Base-by-base conservation (phyloP, 2,329 filamentous ascomycete species). In the Aspergillus unguis region DNA sequence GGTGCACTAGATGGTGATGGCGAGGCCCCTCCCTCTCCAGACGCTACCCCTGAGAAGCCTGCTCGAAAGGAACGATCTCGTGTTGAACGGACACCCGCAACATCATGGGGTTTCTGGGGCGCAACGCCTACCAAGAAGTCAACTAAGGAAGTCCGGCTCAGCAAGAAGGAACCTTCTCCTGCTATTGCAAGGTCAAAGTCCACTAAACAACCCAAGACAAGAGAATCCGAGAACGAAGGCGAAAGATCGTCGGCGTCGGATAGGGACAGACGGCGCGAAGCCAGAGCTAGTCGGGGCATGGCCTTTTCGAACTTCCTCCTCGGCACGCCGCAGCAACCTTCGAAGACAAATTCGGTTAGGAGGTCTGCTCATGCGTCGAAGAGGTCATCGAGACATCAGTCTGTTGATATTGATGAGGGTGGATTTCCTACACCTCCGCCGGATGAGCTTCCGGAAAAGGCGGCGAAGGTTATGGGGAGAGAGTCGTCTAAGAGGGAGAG, bases 51-150 rank as follows among this genome's bases (percentile, higher is more conserved):
- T 9, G 84, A 78, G 55, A 83, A 80, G 48, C 68, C 77, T 4
- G 78, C 78, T 3, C 89, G 84, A 72, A 95, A 87, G 67, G 88
- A 95, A 58, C 86, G 90, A 10, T 76, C 87, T 28, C 90, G 86
- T 65, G 83, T 91, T 58, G 88, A 84, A 61, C 87, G 89, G 53
- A 85, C 87, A 35, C 80, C 82, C 53, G 79, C 79, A n/a, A 77
- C 82, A 9, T 84, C 87, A 29, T 94, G 90, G 90, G 86, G 85
- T 33, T 84, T 85, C 68, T 92, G 87, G 87, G 83, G 81, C 17
- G 80, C 84, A 11, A 75, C 80, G 3, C 72, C 78, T 23, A 65
- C 75, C 4, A 76, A 73, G 58, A 78, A 76, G 59, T 65, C 77
- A 56, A 78, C 80, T 58, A 85, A 80, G 62, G 80, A 82, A 48